Conservation (phyloP, 306 rosid species). For the Trichosanthes truncata region DNA sequence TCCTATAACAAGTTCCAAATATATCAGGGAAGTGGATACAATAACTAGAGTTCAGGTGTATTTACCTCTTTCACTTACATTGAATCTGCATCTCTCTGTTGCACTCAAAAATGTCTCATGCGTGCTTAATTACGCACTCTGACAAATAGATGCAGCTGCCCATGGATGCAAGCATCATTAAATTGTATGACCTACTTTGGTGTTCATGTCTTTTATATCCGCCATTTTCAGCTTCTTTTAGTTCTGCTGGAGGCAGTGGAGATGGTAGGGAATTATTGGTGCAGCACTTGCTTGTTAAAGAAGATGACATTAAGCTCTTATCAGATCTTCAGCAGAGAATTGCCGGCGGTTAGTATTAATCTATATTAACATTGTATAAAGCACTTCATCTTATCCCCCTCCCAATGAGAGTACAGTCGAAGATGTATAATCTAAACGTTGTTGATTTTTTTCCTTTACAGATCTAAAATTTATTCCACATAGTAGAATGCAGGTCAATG, state of each 20-base stretch:
- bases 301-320: conserved; percentile 57
- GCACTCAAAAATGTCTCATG: not conserved
- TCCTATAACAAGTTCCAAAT: not conserved
- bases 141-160: not conserved
- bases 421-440: not conserved
- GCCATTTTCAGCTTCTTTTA: conserved; percentile 45
- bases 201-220: not conserved
- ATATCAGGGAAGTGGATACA: not conserved
- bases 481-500: not conserved
- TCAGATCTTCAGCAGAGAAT: conserved; percentile 62
- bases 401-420: not conserved
- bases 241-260: conserved; percentile 37
- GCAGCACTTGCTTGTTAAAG: conserved; percentile 87
- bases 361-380: not conserved
- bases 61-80: not conserved
- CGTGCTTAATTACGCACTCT: not conserved
- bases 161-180: not conserved
- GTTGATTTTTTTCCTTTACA: not conserved
- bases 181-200: not conserved
- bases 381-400: not conserved
- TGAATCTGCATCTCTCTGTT: not conserved
- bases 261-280: conserved; percentile 67
- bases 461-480: not conserved
- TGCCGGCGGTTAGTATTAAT: conserved; percentile 34
- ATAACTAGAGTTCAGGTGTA: not conserved